Evolutionary conservation across 768 basidiomycete genomes (phyloP).

Genomic region (Antrodiella citrinella): DNA sequence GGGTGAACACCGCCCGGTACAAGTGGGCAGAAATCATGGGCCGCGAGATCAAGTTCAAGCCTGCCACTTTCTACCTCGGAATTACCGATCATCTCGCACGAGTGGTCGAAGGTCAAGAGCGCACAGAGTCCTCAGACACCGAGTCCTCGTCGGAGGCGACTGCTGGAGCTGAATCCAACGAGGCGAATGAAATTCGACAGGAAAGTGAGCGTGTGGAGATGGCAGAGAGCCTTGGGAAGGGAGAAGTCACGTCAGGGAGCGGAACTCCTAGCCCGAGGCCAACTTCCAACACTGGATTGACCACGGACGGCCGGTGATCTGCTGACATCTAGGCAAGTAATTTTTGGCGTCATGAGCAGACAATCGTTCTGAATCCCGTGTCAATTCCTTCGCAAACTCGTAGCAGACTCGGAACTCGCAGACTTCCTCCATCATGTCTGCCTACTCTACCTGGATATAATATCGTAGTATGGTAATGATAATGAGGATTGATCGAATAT

Average conservation of each 20-base stretch:
- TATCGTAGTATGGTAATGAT: not conserved
- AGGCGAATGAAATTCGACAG: slow-evolving; percentile 15
- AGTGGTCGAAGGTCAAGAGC: slow-evolving; percentile 55
- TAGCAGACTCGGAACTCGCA: too few relatives aligned
- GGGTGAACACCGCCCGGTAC: slow-evolving; percentile 85
- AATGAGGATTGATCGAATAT: too few relatives aligned
- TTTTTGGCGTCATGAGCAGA: too few relatives aligned
- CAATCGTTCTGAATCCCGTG: not conserved
- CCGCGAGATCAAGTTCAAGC: slow-evolving; percentile 84
- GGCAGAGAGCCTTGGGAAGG: slow-evolving; percentile 20
- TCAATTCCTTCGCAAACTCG: too few relatives aligned
- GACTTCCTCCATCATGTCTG: not conserved
- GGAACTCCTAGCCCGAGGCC: not conserved
- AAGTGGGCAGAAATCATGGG: slow-evolving; percentile 88
- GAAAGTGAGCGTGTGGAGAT: slow-evolving; percentile 21
- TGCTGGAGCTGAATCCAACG: slow-evolving; percentile 5
- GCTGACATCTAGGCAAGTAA: not conserved
- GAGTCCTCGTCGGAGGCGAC: not conserved
- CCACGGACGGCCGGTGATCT: not conserved
- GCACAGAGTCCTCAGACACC: slow-evolving; percentile 1
- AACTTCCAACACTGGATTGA: not conserved
- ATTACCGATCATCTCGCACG: slow-evolving; percentile 72
- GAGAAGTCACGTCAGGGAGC: not conserved
- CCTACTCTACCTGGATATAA: not conserved
- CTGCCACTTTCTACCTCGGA: slow-evolving; percentile 85